Percentiles rank a stretch among this genome's conserved stretches.
phyloP scores from a whole-genome alignment of 129 eudicot genomes.

The Pseudognaphalium luteoalbum region DNA sequence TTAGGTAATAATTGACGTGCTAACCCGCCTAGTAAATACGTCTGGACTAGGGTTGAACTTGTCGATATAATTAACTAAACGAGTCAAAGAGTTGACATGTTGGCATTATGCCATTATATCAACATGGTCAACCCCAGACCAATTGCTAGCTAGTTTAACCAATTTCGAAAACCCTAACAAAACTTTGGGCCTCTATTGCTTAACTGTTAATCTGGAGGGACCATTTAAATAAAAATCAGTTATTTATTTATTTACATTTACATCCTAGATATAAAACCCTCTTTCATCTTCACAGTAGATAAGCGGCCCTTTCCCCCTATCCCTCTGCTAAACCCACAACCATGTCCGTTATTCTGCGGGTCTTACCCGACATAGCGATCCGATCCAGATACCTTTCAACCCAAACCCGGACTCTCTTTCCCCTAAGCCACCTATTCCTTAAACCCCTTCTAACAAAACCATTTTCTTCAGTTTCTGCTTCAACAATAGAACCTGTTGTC shows the following conservation, averaged over 20 bases:
- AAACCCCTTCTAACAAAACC: constrained; percentile 24
- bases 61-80: too few relatives aligned
- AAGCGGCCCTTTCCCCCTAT: constrained; percentile 22
- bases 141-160: too few relatives aligned
- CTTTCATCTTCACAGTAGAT: constrained; percentile 26
- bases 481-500: constrained; percentile 38
- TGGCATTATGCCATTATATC: too few relatives aligned
- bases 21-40: too few relatives aligned
- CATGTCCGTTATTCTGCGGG: constrained; percentile 69
- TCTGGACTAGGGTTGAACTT: too few relatives aligned
- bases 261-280: constrained; percentile 29
- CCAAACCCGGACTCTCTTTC: constrained; percentile 39
- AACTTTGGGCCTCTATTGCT: neutral
- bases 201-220: neutral
- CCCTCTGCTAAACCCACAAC: constrained; percentile 13
- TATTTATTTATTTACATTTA: neutral
- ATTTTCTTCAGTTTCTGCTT: constrained; percentile 40
- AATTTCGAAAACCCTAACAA: neutral
- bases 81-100: too few relatives aligned
- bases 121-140: too few relatives aligned
- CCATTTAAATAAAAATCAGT: neutral
- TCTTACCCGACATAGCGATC: constrained; percentile 55
- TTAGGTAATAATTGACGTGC: too few relatives aligned
- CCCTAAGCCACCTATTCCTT: constrained; percentile 30
- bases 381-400: constrained; percentile 52